Evolutionary conservation across 495 filamentous ascomycete species (phyloP).

Genomic region (Lophium mytilinum): DNA sequence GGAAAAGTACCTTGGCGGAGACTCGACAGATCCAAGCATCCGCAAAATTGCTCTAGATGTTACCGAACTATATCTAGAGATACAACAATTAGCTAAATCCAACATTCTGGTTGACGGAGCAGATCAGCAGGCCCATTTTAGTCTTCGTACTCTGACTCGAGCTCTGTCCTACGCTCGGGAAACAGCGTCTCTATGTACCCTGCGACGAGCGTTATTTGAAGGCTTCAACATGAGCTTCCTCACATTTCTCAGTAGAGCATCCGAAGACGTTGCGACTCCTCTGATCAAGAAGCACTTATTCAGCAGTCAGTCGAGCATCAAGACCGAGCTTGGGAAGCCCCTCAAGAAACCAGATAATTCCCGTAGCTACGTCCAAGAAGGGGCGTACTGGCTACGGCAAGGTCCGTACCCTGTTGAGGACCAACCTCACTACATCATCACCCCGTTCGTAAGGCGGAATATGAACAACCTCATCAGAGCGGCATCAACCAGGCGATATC

Average conservation of each 20-base stretch:
- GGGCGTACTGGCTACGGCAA: constrained; percentile 85
- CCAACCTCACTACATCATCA: constrained; percentile 88
- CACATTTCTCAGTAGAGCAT: constrained; percentile 71
- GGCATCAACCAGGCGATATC: constrained; percentile 82
- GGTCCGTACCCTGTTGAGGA: constrained; percentile 58
- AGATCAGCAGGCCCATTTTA: constrained; percentile 90
- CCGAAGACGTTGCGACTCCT: constrained; percentile 67
- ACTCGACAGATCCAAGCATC: constrained; percentile 52
- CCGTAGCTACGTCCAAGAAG: constrained; percentile 73
- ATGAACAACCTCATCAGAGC: constrained; percentile 88
- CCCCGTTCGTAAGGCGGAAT: constrained; percentile 88
- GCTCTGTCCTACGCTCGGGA: constrained; percentile 79
- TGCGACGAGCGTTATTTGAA: constrained; percentile 82
- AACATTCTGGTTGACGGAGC: constrained; percentile 88
- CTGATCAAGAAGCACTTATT: constrained; percentile 77
- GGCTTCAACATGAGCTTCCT: constrained; percentile 98
- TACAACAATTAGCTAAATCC: constrained; percentile 68
- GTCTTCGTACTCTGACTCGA: constrained; percentile 87
- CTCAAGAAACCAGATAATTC: constrained; percentile 69
- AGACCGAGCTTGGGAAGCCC: constrained; percentile 61
- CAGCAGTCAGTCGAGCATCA: constrained; percentile 53
- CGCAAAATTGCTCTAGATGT: constrained; percentile 59
- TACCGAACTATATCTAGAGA: constrained; percentile 75
- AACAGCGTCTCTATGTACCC: constrained; percentile 75
- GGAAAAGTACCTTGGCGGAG: constrained; percentile 69